Percentiles rank a stretch among this genome's conserved stretches.
Conservation (phyloP, 371 early-diverging fungal genomes). For the Apophysomyces elegans region DNA sequence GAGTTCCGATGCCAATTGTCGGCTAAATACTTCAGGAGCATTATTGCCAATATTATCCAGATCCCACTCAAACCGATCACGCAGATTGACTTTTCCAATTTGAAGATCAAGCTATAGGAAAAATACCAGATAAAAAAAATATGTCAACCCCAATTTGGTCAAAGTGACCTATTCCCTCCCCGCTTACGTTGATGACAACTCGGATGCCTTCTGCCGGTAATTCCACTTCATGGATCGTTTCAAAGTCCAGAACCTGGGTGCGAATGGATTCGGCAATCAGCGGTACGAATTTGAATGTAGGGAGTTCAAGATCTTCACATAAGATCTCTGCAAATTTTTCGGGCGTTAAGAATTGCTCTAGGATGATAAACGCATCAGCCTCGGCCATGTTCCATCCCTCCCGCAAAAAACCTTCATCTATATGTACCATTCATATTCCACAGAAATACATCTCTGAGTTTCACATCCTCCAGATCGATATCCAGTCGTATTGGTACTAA, state of each 20-base stretch:
- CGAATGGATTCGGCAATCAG: constrained; percentile 85
- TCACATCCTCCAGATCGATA: constrained; percentile 78
- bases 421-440: constrained; percentile 82
- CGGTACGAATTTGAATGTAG: constrained; percentile 56
- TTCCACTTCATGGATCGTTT: constrained; percentile 41
- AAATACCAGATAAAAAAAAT: background rate
- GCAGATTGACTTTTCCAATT: constrained; percentile 80
- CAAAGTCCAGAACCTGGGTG: constrained; percentile 54
- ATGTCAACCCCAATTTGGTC: too few relatives aligned
- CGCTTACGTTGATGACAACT: constrained; percentile 50
- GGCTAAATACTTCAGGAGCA: constrained; percentile 87
- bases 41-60: constrained; percentile 61
- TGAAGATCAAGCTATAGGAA: constrained; percentile 78
- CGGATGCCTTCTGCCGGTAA: constrained; percentile 40
- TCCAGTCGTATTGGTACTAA: constrained; percentile 85
- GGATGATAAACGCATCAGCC: background rate
- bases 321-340: constrained; percentile 92
- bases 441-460: constrained; percentile 76
- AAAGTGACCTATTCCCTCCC: background rate
- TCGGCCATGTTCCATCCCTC: too few relatives aligned
- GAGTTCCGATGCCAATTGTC: constrained; percentile 78
- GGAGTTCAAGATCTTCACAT: constrained; percentile 81
- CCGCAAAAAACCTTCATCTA: background rate
- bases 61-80: constrained; percentile 97
- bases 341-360: constrained; percentile 85